These are phyloP conservation scores for Tubosaeta brunneosetosa DNA, from an alignment of 768 basidiomycete species.

Conservation along the genomic window DNA sequence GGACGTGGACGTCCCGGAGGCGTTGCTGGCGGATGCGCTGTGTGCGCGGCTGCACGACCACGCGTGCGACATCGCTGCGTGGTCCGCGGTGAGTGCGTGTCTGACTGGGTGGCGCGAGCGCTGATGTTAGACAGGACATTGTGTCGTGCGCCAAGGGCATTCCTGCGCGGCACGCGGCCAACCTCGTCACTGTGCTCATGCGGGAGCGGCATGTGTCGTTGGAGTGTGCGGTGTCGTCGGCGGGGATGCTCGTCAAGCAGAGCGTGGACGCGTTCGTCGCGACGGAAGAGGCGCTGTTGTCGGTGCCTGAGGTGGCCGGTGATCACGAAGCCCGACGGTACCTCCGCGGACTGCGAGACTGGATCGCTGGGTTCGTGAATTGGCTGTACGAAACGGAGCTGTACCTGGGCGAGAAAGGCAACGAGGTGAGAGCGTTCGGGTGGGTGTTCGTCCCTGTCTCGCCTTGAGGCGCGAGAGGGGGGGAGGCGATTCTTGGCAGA, in stretches of 20 bases:
- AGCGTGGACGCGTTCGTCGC: constrained; percentile 27
- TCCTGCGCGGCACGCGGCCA: constrained; percentile 36
- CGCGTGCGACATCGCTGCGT: constrained; percentile 48
- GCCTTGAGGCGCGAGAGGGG: neutral
- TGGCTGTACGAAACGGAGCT: constrained; percentile 63
- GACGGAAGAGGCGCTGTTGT: constrained; percentile 19
- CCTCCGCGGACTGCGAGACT: constrained; percentile 50
- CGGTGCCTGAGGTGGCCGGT: constrained; percentile 8
- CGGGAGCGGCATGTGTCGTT: constrained; percentile 38
- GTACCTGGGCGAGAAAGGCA: constrained; percentile 54
- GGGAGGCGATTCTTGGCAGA: neutral
- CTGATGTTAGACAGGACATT: constrained; percentile 43
- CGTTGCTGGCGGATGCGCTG: constrained; percentile 20
- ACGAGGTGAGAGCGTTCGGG: constrained; percentile 54
- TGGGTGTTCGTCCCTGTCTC: constrained; percentile 50
- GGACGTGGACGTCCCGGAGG: constrained; percentile 38
- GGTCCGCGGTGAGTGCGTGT: constrained; percentile 43
- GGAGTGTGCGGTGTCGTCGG: constrained; percentile 39
- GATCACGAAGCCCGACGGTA: constrained; percentile 34
- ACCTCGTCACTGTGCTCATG: constrained; percentile 50
- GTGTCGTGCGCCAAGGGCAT: constrained; percentile 47
- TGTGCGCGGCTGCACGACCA: constrained; percentile 34
- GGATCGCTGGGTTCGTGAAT: constrained; percentile 53
- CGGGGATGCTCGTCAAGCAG: constrained; percentile 24
- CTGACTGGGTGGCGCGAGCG: too few relatives aligned